These are phyloP conservation scores for Fusarium ramigenum DNA, from an alignment of 2,329 filamentous ascomycete species.

Conservation along the genomic window DNA sequence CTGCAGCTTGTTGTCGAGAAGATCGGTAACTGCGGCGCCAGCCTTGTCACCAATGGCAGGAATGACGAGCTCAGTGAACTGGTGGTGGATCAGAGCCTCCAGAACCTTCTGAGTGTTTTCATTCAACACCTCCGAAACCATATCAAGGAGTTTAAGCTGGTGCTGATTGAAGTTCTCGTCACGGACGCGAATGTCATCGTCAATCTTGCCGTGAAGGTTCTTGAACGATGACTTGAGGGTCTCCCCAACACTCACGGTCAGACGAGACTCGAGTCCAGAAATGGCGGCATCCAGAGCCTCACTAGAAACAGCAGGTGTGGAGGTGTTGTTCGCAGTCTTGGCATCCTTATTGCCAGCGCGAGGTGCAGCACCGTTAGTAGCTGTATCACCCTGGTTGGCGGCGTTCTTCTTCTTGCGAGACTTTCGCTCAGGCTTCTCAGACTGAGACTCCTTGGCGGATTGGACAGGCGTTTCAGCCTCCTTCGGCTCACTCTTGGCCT, in stretches of 20 bases:
- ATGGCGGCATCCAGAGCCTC: conserved; percentile 65
- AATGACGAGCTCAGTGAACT: conserved; percentile 79
- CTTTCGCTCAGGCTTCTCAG: conserved; percentile 71
- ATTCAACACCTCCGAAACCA: conserved; percentile 69
- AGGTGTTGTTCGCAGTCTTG: conserved; percentile 44
- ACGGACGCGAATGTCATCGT: conserved; percentile 68
- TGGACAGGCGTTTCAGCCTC: conserved; percentile 57
- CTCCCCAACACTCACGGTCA: conserved; percentile 59
- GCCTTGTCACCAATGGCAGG: conserved; percentile 77
- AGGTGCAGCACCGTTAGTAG: conserved; percentile 53
- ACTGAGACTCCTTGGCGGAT: conserved; percentile 50
- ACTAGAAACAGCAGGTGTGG: conserved; percentile 47
- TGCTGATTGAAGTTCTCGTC: conserved; percentile 63
- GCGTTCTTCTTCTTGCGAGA: conserved; percentile 72
- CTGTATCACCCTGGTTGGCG: conserved; percentile 55
- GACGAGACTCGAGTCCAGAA: conserved; percentile 61
- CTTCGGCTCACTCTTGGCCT: conserved; percentile 56
- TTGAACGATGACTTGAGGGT: conserved; percentile 66
- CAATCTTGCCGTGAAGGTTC: conserved; percentile 69
- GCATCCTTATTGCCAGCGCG: conserved; percentile 49
- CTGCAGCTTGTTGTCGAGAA: conserved; percentile 74
- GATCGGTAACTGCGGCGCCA: conserved; percentile 73
- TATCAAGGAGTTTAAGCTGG: conserved; percentile 64
- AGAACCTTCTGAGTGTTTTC: conserved; percentile 77
- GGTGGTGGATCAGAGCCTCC: conserved; percentile 76